Evolutionary conservation across 1,284 basidiomycete species (phyloP).

Genomic region (Puccinia hordei): DNA sequence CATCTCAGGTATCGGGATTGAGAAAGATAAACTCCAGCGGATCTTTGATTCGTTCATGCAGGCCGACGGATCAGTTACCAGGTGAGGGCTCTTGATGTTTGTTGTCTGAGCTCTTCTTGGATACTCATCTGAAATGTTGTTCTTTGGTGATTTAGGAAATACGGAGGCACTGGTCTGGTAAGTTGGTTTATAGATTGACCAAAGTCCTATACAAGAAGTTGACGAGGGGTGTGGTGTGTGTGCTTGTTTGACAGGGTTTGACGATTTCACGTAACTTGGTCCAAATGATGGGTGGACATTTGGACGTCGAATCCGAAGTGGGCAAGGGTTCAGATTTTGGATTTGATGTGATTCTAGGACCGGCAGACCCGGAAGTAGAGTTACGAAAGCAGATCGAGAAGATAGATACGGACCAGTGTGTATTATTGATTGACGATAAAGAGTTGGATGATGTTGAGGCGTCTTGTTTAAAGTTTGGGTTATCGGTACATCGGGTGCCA

Average conservation of each 20-base stretch:
- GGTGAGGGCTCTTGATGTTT: not conserved
- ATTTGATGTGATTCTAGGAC: constrained; percentile 41
- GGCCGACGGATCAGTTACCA: constrained; percentile 49
- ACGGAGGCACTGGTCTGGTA: constrained; percentile 48
- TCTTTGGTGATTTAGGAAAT: constrained; percentile 25
- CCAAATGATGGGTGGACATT: constrained; percentile 50
- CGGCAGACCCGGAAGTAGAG: constrained; percentile 33
- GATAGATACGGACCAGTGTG: constrained; percentile 50
- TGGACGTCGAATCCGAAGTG: constrained; percentile 43
- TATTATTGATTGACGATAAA: constrained; percentile 44
- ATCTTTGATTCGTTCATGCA: constrained; percentile 51
- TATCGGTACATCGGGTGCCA: constrained; percentile 47
- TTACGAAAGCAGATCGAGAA: constrained; percentile 48
- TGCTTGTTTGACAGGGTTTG: constrained; percentile 18
- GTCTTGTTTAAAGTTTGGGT: constrained; percentile 45
- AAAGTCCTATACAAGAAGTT: not conserved
- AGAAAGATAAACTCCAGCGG: constrained; percentile 45
- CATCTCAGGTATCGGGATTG: constrained; percentile 45
- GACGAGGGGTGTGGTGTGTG: too few relatives aligned
- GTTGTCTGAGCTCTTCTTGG: not conserved
- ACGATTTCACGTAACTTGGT: constrained; percentile 50
- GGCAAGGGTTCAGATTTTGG: constrained; percentile 45
- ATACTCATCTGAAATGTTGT: not conserved
- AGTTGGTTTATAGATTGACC: not conserved
- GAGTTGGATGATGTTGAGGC: constrained; percentile 38